Base-by-base conservation (phyloP, 371 early-diverging fungal genomes). In the Gilbertella persicaria region DNA sequence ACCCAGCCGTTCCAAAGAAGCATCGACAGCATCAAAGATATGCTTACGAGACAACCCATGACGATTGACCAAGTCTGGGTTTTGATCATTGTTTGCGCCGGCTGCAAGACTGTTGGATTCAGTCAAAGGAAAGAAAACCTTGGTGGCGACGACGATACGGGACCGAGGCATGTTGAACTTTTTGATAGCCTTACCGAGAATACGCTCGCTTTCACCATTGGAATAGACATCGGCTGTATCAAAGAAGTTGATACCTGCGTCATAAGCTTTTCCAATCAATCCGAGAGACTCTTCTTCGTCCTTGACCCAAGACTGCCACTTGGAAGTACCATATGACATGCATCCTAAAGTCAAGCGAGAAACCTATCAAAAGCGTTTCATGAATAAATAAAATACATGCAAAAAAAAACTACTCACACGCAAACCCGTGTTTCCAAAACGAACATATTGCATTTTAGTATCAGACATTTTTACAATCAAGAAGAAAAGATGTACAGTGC, bases 11-110 rank as follows among this genome's bases (percentile, higher is more conserved):
- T 69, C 40, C 10, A 84, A 58, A 13, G 75, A 74, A 12, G 62
- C 80, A 13, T 82, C 78, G 1, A 80, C 69, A 26, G 78, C 64
- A 49, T 78, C 79, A 46, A 82, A 71, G 25, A 82, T 72, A 48
- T 78, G 76, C 53, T 82, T 80, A 30, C 82, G 68, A 24, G 78
- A 69, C 16, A 79, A 46, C 2, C 84, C 84, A 60, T 57, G 38
- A 0, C 43, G n/a, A 50, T 71, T 82, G 0, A 65, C 51, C 33
- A 35, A 47, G 25, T 35, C 46, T 19, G 29, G 36, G 13, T 59
- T n/a, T 10, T 28, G 41, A 2, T 42, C 21, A 3, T 35, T 17
- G 17, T 35, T 28, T 19, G 16, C 26, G 26, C 38, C 25, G 23
- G 26, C 41, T 25, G 13, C 5, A 2, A 10, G 5, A 1, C 21